These are phyloP conservation scores for Mucor mucedo DNA, from an alignment of 371 early-diverging fungal species.

Conservation along the genomic window DNA sequence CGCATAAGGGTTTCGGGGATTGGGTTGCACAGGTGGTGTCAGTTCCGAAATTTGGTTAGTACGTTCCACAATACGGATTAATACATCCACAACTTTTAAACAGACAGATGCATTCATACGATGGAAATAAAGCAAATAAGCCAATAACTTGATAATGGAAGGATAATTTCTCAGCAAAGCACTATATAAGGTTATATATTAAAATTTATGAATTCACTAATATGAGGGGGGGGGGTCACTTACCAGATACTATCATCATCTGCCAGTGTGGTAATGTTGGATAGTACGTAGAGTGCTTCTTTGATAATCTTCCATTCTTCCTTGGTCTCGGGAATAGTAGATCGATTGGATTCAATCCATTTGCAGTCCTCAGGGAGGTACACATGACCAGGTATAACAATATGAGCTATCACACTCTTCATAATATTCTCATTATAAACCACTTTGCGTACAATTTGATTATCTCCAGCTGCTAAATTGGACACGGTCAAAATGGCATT, in stretches of 20 bases:
- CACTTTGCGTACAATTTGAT: constrained; percentile 39
- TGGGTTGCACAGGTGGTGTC: constrained; percentile 10
- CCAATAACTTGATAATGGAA: constrained; percentile 2
- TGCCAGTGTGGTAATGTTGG: constrained; percentile 45
- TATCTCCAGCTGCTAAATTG: constrained; percentile 49
- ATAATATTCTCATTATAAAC: constrained; percentile 43
- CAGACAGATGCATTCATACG: neutral
- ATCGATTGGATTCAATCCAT: constrained; percentile 12
- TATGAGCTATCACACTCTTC: constrained; percentile 34
- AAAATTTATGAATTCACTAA: neutral
- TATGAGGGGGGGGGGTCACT: neutral
- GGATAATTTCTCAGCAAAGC: constrained; percentile 15
- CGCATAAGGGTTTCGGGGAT: constrained; percentile 15
- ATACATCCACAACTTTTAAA: constrained; percentile 18
- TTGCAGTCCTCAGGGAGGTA: constrained; percentile 4
- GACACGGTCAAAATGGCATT: constrained; percentile 50
- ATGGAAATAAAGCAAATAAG: constrained; percentile 14
- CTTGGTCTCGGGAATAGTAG: constrained; percentile 13
- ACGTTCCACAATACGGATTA: constrained; percentile 19
- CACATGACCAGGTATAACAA: constrained; percentile 21
- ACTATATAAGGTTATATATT: constrained; percentile 2
- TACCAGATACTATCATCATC: constrained; percentile 28
- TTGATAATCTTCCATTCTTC: constrained; percentile 51
- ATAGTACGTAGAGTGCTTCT: constrained; percentile 48
- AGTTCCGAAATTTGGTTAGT: constrained; percentile 22